Base-by-base conservation (phyloP, 768 basidiomycete genomes). In the Fomitopsis serialis region DNA sequence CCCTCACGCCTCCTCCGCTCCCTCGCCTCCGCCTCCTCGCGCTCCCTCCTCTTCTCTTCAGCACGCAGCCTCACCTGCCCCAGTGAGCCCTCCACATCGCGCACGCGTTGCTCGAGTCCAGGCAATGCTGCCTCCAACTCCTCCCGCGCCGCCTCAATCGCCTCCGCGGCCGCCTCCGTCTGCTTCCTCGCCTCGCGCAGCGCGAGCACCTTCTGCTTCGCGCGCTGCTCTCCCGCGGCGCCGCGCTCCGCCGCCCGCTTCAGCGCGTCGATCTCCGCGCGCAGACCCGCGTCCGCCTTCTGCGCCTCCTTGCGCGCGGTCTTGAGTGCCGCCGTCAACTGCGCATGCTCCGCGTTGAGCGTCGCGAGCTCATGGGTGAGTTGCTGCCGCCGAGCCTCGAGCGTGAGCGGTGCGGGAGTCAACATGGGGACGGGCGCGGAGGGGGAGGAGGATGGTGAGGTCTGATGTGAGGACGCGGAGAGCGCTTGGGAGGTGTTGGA, bases 181-280 rank as follows among this genome's bases (percentile, higher is more conserved):
- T 90, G 84, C 63, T 89, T 92, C 12, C 87, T 84, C 2, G 92
- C 88, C 63, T 96, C 92, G 65, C 95, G 92, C 36, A 96, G 71
- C 1, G 94, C 90, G 11, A 93, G 77, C 10, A 87, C 82, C 60
- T 92, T 95, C 66, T 96, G 93, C 42, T 84, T 82, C 10, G 86
- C 83, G n/a, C 92, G 80, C 22, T 81, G 75, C 65, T 98, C 95
- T 2, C 80, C 78, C 1, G 81, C 76, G 0, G 79, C 72, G 52
- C 87, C 80, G 61, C 92, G 92, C 61, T 96, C 93, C 3, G 86
- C 85, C 1, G 90, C 81, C 3, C 90, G 81, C 66, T 89, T 91
- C 50, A 95, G 76, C 0, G 80, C 78, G 34, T 95, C 89, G 42
- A 96, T 92, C 69, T 96, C 92, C 2, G 84, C 74, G 27, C 89